A percentile compares a stretch with the other conserved stretches of the same genome.
Evolutionary conservation across 495 filamentous ascomycete genomes (phyloP).

Genomic region (Xylaria acuta): DNA sequence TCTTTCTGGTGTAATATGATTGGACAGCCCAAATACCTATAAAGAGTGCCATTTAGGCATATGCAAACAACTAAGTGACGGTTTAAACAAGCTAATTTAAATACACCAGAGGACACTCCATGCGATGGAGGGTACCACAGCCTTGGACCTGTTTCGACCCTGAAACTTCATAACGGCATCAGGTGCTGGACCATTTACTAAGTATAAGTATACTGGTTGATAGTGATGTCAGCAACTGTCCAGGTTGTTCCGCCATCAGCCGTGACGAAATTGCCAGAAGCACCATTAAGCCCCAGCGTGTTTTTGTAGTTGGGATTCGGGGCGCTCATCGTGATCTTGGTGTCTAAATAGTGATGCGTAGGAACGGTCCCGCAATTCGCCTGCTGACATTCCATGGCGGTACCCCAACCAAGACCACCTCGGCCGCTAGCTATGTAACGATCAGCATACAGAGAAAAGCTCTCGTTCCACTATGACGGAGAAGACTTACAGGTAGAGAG

Average conservation of each 20-base stretch:
- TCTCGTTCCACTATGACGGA: background rate
- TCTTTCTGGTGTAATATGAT: too few species aligned
- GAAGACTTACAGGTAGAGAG: constrained; percentile 42
- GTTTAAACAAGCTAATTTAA: too few species aligned
- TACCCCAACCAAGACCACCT: constrained; percentile 49
- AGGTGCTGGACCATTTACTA: constrained; percentile 22
- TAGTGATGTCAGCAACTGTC: constrained; percentile 44
- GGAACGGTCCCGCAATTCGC: constrained; percentile 40
- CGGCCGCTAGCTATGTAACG: constrained; percentile 26
- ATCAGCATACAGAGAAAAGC: background rate
- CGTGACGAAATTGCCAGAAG: constrained; percentile 45
- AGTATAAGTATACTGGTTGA: constrained; percentile 41
- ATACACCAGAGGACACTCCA: too few species aligned
- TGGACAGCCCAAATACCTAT: too few species aligned
- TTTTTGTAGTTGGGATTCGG: constrained; percentile 47
- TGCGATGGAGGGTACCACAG: too few species aligned
- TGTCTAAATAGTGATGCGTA: constrained; percentile 45
- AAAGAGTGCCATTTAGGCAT: too few species aligned
- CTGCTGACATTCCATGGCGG: constrained; percentile 49
- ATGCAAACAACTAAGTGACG: too few species aligned
- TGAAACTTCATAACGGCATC: too few species aligned
- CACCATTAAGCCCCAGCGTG: constrained; percentile 42
- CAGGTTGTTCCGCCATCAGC: constrained; percentile 49
- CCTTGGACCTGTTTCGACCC: too few species aligned
- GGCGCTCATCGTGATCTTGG: constrained; percentile 43